phyloP scores from a whole-genome alignment of 140 eudicot genomes.

The Stevia rebaudiana region DNA sequence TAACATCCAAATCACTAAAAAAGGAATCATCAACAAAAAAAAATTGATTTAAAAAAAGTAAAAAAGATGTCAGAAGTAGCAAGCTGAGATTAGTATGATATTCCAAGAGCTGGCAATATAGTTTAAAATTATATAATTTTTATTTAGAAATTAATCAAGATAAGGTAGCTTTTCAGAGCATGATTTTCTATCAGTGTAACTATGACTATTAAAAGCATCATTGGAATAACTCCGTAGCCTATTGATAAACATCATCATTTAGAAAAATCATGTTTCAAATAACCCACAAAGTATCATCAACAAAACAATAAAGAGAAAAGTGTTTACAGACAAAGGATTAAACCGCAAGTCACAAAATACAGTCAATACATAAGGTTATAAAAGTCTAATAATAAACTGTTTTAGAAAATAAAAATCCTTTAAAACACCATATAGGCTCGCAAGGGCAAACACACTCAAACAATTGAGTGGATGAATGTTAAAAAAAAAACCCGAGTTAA shows the following conservation, averaged over 20 bases:
- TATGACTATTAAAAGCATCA: conserved; percentile 46
- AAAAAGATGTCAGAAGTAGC: neutral
- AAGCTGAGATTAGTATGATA: neutral
- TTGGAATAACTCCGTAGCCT: conserved; percentile 35
- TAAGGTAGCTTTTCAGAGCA: neutral
- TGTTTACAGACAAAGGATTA: too few species aligned
- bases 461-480: conserved; percentile 1
- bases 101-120: neutral
- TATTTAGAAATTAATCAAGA: too few species aligned
- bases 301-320: neutral
- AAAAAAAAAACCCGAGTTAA: neutral
- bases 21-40: neutral
- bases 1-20: neutral
- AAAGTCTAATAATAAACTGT: neutral
- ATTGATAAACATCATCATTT: conserved; percentile 39
- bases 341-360: neutral
- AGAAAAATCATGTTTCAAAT: conserved; percentile 32
- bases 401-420: neutral
- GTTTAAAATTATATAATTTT: too few species aligned
- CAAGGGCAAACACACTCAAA: conserved; percentile 1
- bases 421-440: conserved; percentile 23
- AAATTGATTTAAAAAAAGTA: neutral
- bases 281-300: conserved; percentile 3
- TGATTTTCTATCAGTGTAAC: conserved; percentile 79
- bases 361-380: neutral